Evolutionary conservation across 2,329 filamentous ascomycete genomes (phyloP).

Genomic region (Venturia nashicola): DNA sequence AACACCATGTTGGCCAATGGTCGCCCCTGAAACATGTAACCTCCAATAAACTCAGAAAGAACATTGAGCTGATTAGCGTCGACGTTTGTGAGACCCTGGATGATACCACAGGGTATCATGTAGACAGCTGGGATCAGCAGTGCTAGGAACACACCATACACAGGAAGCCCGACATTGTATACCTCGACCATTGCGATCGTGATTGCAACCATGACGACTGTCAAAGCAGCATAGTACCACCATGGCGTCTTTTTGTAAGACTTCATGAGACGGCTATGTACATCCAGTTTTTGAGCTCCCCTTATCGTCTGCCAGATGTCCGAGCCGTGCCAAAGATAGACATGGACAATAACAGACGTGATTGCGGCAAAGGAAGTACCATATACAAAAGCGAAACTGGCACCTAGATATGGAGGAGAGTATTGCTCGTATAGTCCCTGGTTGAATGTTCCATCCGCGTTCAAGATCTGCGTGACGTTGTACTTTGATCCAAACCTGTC

Average conservation of each 20-base stretch:
- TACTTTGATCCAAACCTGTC: slow-evolving; percentile 24
- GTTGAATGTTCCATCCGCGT: slow-evolving; percentile 20
- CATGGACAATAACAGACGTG: slow-evolving; percentile 23
- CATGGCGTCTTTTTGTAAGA: slow-evolving; percentile 22
- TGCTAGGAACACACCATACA: slow-evolving; percentile 21
- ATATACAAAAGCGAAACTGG: slow-evolving; percentile 26
- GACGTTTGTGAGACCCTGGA: slow-evolving; percentile 47
- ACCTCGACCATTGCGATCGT: slow-evolving; percentile 32
- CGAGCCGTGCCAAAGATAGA: slow-evolving; percentile 22
- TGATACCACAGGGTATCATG: slow-evolving; percentile 43
- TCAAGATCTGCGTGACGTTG: slow-evolving; percentile 22
- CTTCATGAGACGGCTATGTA: slow-evolving; percentile 19
- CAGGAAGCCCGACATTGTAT: slow-evolving; percentile 41
- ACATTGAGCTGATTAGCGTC: slow-evolving; percentile 24
- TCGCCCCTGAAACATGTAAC: slow-evolving; percentile 37
- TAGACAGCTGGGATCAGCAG: slow-evolving; percentile 26
- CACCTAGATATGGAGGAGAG: slow-evolving; percentile 25
- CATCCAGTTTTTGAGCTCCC: slow-evolving; percentile 21
- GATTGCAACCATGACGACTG: slow-evolving; percentile 35
- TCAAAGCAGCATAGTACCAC: slow-evolving; percentile 37
- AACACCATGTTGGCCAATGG: slow-evolving; percentile 39
- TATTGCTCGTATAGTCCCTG: slow-evolving; percentile 21
- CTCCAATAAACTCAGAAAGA: slow-evolving; percentile 13
- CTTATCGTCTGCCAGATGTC: slow-evolving; percentile 26
- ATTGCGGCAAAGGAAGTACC: slow-evolving; percentile 26